Conservation (phyloP, 1,284 basidiomycete species). For the Sanghuangporus weigelae region DNA sequence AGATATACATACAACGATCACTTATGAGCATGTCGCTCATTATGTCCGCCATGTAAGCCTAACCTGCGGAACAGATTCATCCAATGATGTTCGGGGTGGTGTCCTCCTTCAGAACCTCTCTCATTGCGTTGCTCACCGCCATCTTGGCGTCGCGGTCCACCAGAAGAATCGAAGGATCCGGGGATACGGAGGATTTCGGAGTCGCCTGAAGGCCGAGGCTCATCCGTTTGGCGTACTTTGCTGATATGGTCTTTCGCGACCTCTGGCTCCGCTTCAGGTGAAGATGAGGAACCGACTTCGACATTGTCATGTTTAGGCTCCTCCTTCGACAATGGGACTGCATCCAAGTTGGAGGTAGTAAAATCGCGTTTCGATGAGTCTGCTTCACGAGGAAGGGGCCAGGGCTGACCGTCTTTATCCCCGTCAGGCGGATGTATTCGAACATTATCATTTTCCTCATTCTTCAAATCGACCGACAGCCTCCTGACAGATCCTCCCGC, state of each 20-base stretch:
- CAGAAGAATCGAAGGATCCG: conserved; percentile 39
- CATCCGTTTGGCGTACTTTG: not conserved
- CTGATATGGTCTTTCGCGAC: conserved; percentile 6
- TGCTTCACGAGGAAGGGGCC: not conserved
- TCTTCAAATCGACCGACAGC: not conserved
- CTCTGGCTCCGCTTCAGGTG: conserved; percentile 1
- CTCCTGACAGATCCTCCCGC: not conserved
- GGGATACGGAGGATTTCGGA: conserved; percentile 40
- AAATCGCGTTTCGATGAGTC: conserved; percentile 16
- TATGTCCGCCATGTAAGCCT: not conserved
- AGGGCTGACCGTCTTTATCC: not conserved
- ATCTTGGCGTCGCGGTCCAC: conserved; percentile 12
- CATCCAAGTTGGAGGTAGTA: not conserved
- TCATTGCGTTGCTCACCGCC: not conserved
- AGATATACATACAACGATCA: not conserved
- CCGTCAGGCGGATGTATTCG: conserved; percentile 9
- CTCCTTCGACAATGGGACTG: conserved; percentile 1
- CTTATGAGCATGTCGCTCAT: not conserved
- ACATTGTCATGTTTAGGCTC: conserved; percentile 6
- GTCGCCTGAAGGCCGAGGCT: conserved; percentile 22
- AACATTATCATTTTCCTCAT: conserved; percentile 14
- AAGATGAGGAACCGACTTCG: conserved; percentile 17
- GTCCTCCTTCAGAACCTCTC: not conserved
- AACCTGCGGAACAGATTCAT: not conserved
- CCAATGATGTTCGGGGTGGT: not conserved